Evolutionary conservation across 352 stramenopile species (phyloP), one percentile per base, ranked within the genome.

Genomic region (Pythium brachiatum): DNA sequence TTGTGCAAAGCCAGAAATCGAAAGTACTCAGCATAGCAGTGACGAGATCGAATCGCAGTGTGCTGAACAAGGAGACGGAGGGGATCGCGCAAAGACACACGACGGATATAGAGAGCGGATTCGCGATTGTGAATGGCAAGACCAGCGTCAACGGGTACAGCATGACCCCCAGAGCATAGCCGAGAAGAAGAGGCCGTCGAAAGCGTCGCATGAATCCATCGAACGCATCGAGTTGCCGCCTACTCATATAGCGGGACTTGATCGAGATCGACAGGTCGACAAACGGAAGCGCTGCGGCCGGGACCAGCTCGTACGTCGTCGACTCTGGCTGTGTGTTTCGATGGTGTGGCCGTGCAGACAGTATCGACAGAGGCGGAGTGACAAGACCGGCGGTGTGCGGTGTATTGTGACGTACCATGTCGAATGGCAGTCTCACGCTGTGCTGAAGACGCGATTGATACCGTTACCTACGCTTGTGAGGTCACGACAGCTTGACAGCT

Each of bases 1-100:
- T 21, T 0, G 50, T 57, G n/a, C 39, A 55, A 20, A 60, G 63
- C 55, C 62, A 66, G 48, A 63, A 57, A 21, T 69, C 62, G 39
- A 56, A 69, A 4, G 62, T 60, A 6, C 16, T 13, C 9, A 60
- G n/a, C 47, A 69, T 47, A 3, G 63, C 38, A 7, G 9, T 48
- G 26, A 69, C 39, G 12, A 60, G 32, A 39, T 69, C 53, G 25
- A 38, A 64, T 7, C 62, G 56, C 16, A 69, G 29, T 27, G 53
- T 59, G 23, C 32, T 59, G 53, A 50, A 38, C 36, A 59, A 15
- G 11, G 53, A 29, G 26, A 59, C 25, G 1, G 53, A 48, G 7
- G 53, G 36, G 9, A 59, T 29, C 1, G 53, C 20, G 4, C 53
- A 48, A 2, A 59, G 7, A n/a, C 29, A 11, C 2, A 43, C 41